Evolutionary conservation across 2,329 filamentous ascomycete genomes (phyloP).

Genomic region (Trichoderma guizhouense): DNA sequence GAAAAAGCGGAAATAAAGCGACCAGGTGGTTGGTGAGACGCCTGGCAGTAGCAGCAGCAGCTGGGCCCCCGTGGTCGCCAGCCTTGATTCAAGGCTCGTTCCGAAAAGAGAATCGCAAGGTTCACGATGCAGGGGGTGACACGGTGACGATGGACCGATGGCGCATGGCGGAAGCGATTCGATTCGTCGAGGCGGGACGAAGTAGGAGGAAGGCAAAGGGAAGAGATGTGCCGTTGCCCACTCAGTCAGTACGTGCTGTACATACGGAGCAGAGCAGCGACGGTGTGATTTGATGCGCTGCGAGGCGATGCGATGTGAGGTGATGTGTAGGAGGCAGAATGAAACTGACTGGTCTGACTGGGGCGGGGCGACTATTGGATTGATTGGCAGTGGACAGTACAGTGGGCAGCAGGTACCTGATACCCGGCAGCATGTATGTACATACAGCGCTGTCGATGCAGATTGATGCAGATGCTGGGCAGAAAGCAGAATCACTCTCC

Average conservation of each 20-base stretch:
- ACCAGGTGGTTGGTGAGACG: constrained; percentile 7
- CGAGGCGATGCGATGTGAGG: not conserved
- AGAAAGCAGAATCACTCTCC: not conserved
- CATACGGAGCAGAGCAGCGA: not conserved
- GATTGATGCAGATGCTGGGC: not conserved
- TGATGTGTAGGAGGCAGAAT: not conserved
- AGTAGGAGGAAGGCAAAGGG: not conserved
- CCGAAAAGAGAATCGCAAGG: constrained; percentile 9
- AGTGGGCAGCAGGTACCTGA: not conserved
- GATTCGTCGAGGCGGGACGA: constrained; percentile 11
- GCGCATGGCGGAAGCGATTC: constrained; percentile 10
- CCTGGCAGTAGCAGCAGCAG: not conserved
- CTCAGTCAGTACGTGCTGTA: not conserved
- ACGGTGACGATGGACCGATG: constrained; percentile 6
- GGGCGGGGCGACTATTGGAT: not conserved
- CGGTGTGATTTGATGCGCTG: not conserved
- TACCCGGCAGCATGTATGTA: not conserved
- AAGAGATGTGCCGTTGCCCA: not conserved
- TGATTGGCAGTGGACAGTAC: not conserved
- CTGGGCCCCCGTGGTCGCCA: constrained; percentile 1
- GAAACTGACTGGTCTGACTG: not conserved
- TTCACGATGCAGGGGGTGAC: constrained; percentile 19
- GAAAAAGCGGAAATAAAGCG: not conserved
- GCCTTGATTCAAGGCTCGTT: constrained; percentile 8
- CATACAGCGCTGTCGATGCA: not conserved